phyloP scores from a whole-genome alignment of 805 yeast genomes.

The Candida takata region DNA sequence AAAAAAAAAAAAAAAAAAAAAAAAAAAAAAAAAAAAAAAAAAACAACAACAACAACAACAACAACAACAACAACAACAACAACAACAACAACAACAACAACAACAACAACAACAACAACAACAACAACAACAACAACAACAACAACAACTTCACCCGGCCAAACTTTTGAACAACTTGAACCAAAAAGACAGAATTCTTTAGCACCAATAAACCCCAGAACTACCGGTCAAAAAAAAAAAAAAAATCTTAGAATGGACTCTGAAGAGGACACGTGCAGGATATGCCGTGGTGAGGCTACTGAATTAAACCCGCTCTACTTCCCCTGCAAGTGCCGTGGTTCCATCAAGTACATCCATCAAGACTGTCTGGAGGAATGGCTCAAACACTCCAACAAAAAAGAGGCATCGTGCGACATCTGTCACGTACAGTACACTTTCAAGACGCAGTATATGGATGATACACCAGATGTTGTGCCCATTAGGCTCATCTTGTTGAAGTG shows the following conservation, averaged over 20 bases:
- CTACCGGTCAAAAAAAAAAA: too few relatives aligned
- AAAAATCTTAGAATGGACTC: conserved; percentile 2
- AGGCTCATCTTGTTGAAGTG: conserved; percentile 35
- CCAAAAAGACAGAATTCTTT: too few relatives aligned
- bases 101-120: too few relatives aligned
- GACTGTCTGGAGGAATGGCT: conserved; percentile 90
- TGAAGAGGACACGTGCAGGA: conserved; percentile 76
- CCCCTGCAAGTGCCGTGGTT: conserved; percentile 93
- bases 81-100: too few relatives aligned
- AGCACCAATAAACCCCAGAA: too few relatives aligned
- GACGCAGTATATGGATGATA: conserved; percentile 55
- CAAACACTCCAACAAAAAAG: conserved; percentile 38
- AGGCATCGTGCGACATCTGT: conserved; percentile 81
- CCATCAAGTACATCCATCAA: conserved; percentile 89
- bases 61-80: too few relatives aligned
- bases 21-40: too few relatives aligned
- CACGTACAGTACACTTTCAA: conserved; percentile 64
- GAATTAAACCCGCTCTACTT: conserved; percentile 71
- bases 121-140: too few relatives aligned
- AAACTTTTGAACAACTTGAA: too few relatives aligned
- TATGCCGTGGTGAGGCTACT: conserved; percentile 90
- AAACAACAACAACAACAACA: too few relatives aligned
- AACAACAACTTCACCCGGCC: too few relatives aligned
- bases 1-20: too few relatives aligned
- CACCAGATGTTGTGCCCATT: conserved; percentile 61